These are phyloP conservation scores for Globisporangium perplexum DNA, from an alignment of 352 stramenopile genomes.

Conservation along the genomic window DNA sequence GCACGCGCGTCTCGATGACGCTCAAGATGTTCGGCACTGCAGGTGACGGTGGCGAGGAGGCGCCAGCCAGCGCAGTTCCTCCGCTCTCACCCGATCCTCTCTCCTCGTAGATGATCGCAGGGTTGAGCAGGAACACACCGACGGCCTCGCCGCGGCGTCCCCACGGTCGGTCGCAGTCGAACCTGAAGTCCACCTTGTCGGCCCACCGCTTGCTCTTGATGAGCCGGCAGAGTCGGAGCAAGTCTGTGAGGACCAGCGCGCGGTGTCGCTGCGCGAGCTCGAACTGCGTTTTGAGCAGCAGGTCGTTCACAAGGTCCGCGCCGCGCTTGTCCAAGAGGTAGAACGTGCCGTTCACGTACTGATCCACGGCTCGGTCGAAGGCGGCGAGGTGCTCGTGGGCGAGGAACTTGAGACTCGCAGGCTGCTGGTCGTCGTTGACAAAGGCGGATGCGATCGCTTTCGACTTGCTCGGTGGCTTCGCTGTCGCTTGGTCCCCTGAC, in stretches of 20 bases:
- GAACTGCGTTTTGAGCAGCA: constrained; percentile 53
- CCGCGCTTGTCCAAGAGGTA: constrained; percentile 46
- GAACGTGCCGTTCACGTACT: constrained; percentile 69
- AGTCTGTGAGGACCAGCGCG: constrained; percentile 39
- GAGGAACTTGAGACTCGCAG: constrained; percentile 36
- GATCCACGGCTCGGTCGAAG: constrained; percentile 48
- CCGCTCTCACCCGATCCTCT: constrained; percentile 8
- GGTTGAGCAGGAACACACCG: constrained; percentile 44
- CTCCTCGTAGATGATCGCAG: constrained; percentile 42
- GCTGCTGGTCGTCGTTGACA: neutral
- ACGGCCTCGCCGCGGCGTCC: constrained; percentile 41
- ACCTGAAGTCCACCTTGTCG: constrained; percentile 73
- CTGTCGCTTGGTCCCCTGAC: neutral
- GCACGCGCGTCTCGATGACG: constrained; percentile 60
- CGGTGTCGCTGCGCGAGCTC: constrained; percentile 42
- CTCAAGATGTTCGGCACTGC: constrained; percentile 48
- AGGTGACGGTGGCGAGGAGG: constrained; percentile 4
- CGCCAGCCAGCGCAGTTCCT: constrained; percentile 10
- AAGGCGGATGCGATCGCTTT: neutral
- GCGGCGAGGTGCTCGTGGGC: constrained; percentile 30
- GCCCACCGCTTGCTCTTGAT: constrained; percentile 61
- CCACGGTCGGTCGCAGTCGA: constrained; percentile 63
- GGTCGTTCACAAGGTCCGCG: constrained; percentile 47
- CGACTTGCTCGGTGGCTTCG: neutral
- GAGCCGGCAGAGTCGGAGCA: constrained; percentile 45